Base-by-base conservation (phyloP, 1,284 basidiomycete genomes). In the Bondarzewia mesenterica region DNA sequence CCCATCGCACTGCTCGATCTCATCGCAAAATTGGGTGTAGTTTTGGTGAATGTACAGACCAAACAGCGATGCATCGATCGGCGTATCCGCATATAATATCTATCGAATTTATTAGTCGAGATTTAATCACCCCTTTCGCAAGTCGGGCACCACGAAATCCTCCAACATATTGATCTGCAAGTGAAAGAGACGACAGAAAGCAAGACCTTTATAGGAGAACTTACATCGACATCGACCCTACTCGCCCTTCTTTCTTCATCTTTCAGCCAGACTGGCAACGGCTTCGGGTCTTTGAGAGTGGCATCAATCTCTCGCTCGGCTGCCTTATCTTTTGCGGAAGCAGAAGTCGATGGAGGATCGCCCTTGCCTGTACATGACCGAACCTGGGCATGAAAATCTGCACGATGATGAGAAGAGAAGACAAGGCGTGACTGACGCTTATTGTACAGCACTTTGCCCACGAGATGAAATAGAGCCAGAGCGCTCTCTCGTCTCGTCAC, bases 371-470 rank as follows among this genome's bases (percentile, higher is more conserved):
- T 4, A 51, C 1, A 15, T 45, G 27, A 16, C n/a, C 38, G n/a
- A 6, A 37, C 20, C 37, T 12, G 32, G 48, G 29, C 43, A 18
- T 37, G 38, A 37, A 46, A 27, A 22, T 22, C 37, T 14, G 29
- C 49, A 36, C 44, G 26, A 39, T 1, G 6, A 10, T 25, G 35
- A 8, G 32, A 35, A 35, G 32, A 35, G 8, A 8, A 35, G 32
- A 35, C 8, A 35, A 8, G 10, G 10, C n/a, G 12, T 10, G 64
- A 67, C 79, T 50, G 50, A 91, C 95, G 80, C 66, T 98, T 99
- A 65, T 96, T 98, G 64, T 95, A 99, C 44, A 99, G 66, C 2
- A 98, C 78, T 66, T 90, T 95, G 5, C 95, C 96, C 32, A 99
- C 70, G 6, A 97, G 71, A 67, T 98, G 96, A 60, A 98, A 99